These are phyloP conservation scores for Talaromyces adpressus DNA, from an alignment of 495 filamentous ascomycete species.

Conservation along the genomic window DNA sequence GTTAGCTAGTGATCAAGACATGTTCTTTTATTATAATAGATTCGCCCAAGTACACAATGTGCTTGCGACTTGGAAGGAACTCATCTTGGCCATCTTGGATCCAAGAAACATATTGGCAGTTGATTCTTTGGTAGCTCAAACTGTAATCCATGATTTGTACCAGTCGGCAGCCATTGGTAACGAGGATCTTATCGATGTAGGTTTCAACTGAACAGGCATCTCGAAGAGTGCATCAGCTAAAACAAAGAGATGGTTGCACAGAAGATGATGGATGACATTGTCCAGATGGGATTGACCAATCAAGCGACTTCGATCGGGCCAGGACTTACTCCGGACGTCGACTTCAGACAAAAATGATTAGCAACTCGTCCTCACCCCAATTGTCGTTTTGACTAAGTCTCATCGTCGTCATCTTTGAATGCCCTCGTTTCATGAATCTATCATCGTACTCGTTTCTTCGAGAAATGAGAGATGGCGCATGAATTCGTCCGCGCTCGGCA, in stretches of 20 bases:
- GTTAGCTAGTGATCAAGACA: background rate
- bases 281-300: background rate
- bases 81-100: background rate
- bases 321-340: background rate
- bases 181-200: too few species aligned
- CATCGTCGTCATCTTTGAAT: too few species aligned
- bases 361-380: background rate
- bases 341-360: background rate
- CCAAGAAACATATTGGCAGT: background rate
- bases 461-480: background rate
- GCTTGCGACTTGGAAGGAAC: too few species aligned
- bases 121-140: background rate
- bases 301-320: background rate
- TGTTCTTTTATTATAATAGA: too few species aligned
- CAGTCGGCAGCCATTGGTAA: too few species aligned
- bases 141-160: background rate
- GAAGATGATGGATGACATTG: background rate
- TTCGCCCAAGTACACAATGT: too few species aligned
- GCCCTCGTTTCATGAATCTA: too few species aligned
- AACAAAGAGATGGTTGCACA: too few species aligned
- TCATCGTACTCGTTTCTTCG: too few species aligned
- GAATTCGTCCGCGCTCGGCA: background rate
- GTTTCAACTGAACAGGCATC: too few species aligned
- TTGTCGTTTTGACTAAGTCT: background rate
- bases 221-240: too few species aligned